A percentile compares a stretch with the other conserved stretches of the same genome.
Evolutionary conservation across 2,329 filamentous ascomycete species (phyloP).

Genomic region (Berkeleyomyces basicola): DNA sequence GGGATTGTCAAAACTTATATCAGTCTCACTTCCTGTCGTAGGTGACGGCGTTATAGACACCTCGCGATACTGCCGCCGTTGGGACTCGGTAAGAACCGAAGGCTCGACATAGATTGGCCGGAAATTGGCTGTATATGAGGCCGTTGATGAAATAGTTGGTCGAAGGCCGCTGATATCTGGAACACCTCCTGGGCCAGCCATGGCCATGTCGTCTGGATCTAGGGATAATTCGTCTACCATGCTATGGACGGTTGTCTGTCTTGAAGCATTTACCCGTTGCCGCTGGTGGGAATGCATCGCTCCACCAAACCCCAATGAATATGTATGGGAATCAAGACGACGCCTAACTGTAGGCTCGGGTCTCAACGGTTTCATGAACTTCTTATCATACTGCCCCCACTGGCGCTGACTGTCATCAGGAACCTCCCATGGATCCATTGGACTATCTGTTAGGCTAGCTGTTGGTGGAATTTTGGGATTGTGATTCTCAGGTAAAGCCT

Average conservation of each 20-base stretch:
- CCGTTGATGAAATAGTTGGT: conserved; percentile 2
- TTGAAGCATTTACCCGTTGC: not conserved
- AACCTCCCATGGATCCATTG: not conserved
- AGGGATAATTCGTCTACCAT: conserved; percentile 3
- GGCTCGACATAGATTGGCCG: conserved; percentile 4
- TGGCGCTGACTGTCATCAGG: not conserved
- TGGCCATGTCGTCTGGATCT: conserved; percentile 5
- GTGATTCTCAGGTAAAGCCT: no score
- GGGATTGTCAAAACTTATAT: not conserved
- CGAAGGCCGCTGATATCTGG: not conserved
- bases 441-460: not conserved
- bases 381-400: not conserved
- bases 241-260: not conserved
- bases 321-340: not conserved
- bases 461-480: not conserved
- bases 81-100: not conserved
- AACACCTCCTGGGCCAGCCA: not conserved
- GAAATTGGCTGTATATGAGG: not conserved
- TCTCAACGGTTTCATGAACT: not conserved
- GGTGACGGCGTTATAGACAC: not conserved
- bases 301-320: not conserved
- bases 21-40: not conserved
- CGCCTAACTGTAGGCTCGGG: no score
- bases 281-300: not conserved
- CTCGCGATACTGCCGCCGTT: conserved; percentile 2